phyloP scores from a whole-genome alignment of 441 rosid species.

The Cnidoscolus chayamansa region DNA sequence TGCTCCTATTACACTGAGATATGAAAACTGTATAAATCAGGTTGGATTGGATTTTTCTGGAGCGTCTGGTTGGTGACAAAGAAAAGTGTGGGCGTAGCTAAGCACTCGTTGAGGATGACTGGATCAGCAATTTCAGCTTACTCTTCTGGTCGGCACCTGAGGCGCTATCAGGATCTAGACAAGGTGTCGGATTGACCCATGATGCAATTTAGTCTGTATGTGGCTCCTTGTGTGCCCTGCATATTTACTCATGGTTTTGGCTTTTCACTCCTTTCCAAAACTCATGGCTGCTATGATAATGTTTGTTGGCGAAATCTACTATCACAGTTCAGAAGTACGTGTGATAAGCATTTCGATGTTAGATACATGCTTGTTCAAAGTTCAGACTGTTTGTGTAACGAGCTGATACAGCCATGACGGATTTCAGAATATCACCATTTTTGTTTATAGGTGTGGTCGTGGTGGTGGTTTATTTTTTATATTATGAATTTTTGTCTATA shows the following conservation, averaged over 20 bases:
- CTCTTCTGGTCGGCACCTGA: slow-evolving; percentile 34
- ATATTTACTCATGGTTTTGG: background rate
- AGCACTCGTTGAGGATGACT: slow-evolving; percentile 50
- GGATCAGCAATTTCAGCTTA: slow-evolving; percentile 61
- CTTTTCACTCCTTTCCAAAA: background rate
- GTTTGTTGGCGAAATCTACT: background rate
- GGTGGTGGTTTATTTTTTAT: too few species aligned
- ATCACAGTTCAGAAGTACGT: background rate
- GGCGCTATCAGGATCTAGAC: slow-evolving; percentile 19
- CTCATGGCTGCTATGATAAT: background rate
- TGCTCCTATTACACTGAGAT: background rate
- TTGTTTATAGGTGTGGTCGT: too few species aligned
- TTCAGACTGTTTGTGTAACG: too few species aligned
- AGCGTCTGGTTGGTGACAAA: slow-evolving; percentile 64
- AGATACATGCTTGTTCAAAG: too few species aligned
- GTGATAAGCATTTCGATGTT: background rate
- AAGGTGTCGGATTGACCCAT: slow-evolving; percentile 28
- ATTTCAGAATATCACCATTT: background rate
- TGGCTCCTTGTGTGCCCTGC: slow-evolving; percentile 9
- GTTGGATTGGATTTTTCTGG: slow-evolving; percentile 86
- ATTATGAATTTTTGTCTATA: too few species aligned
- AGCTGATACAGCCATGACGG: too few species aligned
- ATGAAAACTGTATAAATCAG: slow-evolving; percentile 40
- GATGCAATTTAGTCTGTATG: background rate
- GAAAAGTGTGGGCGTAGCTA: slow-evolving; percentile 57